A percentile compares a stretch with the other conserved stretches of the same genome.
Evolutionary conservation across 2,329 filamentous ascomycete species (phyloP).

Genomic region (Fusarium verticillioides): DNA sequence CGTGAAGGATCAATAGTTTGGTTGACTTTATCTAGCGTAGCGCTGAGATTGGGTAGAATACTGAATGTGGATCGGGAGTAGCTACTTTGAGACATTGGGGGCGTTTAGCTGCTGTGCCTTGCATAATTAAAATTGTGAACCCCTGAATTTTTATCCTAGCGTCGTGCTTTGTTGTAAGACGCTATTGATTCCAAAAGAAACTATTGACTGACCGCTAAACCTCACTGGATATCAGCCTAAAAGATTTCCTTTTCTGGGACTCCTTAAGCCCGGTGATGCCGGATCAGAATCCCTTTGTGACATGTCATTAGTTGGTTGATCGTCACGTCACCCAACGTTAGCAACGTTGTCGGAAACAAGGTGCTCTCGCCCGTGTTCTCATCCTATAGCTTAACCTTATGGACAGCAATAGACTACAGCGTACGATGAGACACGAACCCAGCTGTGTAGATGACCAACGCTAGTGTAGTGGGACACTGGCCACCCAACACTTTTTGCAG

Average conservation of each 20-base stretch:
- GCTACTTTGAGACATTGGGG: background rate
- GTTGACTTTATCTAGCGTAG: background rate
- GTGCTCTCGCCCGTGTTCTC: background rate
- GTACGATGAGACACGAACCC: too few relatives aligned
- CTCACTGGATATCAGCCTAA: background rate
- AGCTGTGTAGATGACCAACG: too few relatives aligned
- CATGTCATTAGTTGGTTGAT: background rate
- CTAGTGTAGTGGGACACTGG: too few relatives aligned
- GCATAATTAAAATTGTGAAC: background rate
- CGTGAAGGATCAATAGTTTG: slow-evolving; percentile 3
- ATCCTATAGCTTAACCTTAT: background rate
- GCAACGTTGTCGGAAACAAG: background rate
- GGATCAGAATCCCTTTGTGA: fast-evolving
- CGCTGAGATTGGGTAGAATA: background rate
- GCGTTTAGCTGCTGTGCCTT: background rate
- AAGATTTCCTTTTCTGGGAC: background rate
- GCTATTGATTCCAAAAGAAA: background rate
- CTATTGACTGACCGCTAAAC: background rate
- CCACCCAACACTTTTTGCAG: too few relatives aligned
- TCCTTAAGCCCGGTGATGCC: background rate
- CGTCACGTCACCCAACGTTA: background rate
- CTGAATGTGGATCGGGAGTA: background rate
- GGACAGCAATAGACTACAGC: too few relatives aligned
- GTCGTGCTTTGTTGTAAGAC: background rate
- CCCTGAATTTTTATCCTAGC: background rate